These are phyloP conservation scores for Fusarium setosum DNA, from an alignment of 2,329 filamentous ascomycete genomes.

Conservation along the genomic window DNA sequence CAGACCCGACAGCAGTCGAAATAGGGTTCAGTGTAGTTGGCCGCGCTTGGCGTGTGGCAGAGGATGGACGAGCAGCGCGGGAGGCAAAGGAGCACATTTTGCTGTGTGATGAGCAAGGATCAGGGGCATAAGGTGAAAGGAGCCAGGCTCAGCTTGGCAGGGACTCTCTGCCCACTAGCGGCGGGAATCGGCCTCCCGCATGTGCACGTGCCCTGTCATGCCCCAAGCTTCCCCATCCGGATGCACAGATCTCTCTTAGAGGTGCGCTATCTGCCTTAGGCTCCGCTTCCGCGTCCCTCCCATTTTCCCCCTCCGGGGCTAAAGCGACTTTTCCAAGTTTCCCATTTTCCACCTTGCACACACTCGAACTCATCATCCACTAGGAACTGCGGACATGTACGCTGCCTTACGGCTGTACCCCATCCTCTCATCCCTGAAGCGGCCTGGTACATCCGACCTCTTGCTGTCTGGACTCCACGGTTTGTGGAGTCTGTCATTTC, in stretches of 20 bases:
- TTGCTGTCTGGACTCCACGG: not conserved
- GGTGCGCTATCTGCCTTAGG: conserved; percentile 24
- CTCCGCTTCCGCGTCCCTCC: conserved; percentile 21
- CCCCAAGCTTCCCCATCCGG: conserved; percentile 28
- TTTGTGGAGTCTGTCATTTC: conserved; percentile 2
- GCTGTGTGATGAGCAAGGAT: conserved; percentile 3
- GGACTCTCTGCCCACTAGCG: conserved; percentile 15
- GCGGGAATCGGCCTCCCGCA: conserved; percentile 39
- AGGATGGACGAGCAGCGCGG: not conserved
- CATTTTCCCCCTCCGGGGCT: not conserved
- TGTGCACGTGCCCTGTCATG: conserved; percentile 35
- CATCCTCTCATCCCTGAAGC: too few relatives aligned
- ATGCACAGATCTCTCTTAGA: conserved; percentile 25
- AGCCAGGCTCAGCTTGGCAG: conserved; percentile 27
- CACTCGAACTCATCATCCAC: too few relatives aligned
- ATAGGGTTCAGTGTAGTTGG: not conserved
- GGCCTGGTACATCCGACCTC: not conserved
- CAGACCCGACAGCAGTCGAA: conserved; percentile 4
- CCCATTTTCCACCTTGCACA: not conserved
- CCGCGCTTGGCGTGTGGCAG: conserved; percentile 14
- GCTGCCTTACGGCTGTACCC: too few relatives aligned
- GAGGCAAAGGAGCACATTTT: conserved; percentile 3
- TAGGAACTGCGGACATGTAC: too few relatives aligned
- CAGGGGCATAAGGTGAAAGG: conserved; percentile 1
- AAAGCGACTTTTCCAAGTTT: not conserved